Conservation (phyloP, 768 basidiomycete genomes). For the Pulveroboletus sp. region DNA sequence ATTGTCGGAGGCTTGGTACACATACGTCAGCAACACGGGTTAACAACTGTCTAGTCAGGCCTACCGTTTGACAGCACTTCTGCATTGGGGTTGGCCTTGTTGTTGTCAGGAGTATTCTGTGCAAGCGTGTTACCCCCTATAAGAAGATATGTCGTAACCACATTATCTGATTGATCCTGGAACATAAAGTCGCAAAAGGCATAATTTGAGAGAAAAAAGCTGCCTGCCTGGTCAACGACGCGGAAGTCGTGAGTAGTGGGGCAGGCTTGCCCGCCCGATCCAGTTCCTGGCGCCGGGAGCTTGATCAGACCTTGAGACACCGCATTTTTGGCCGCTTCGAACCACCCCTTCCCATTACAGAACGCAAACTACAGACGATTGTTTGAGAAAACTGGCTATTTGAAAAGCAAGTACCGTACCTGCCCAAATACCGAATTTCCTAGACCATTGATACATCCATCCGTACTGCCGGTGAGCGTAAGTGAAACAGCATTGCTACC, state of each 20-base stretch:
- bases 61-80: slow-evolving; percentile 23
- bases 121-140: slow-evolving; percentile 21
- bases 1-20: slow-evolving; percentile 24
- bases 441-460: slow-evolving; percentile 22
- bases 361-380: slow-evolving; percentile 17
- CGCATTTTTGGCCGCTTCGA: slow-evolving; percentile 17
- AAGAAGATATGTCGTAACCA: slow-evolving; percentile 28
- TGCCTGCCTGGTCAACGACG: slow-evolving; percentile 22
- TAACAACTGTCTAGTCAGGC: background rate
- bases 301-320: slow-evolving; percentile 20
- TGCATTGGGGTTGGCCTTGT: slow-evolving; percentile 23
- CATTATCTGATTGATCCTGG: slow-evolving; percentile 29
- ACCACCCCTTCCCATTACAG: slow-evolving; percentile 26
- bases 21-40: background rate
- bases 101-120: slow-evolving; percentile 25
- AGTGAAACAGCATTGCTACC: slow-evolving; percentile 25
- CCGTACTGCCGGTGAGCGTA: slow-evolving; percentile 22
- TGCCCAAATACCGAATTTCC: slow-evolving; percentile 24
- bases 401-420: slow-evolving; percentile 3
- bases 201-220: background rate
- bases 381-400: background rate
- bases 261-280: slow-evolving; percentile 18
- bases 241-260: slow-evolving; percentile 28
- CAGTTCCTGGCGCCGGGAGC: slow-evolving; percentile 20
- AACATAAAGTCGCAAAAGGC: background rate